Conservation (phyloP, 352 stramenopile species). For the Globisporangium carolinianum region DNA sequence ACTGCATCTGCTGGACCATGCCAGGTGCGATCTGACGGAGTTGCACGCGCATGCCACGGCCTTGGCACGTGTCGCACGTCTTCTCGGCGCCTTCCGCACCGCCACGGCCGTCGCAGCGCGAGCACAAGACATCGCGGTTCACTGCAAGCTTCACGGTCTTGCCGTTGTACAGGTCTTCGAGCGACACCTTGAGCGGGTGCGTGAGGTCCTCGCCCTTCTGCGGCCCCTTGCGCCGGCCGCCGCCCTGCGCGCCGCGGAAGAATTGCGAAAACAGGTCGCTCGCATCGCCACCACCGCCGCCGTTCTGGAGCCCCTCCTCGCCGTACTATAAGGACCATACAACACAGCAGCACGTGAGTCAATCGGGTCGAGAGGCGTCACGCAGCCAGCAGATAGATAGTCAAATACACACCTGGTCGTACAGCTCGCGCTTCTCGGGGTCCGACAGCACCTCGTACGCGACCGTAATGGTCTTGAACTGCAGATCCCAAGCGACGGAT, state of each 20-base stretch:
- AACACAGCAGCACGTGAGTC: conserved; percentile 15
- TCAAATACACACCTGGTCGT: conserved; percentile 56
- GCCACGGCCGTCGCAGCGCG: conserved; percentile 80
- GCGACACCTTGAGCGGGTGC: conserved; percentile 93
- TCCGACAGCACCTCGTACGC: conserved; percentile 97
- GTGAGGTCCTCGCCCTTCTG: conserved; percentile 95
- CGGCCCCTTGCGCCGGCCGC: conserved; percentile 68
- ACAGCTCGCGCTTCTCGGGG: conserved; percentile 82
- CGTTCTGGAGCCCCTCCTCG: conserved; percentile 95
- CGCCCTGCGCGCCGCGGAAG: conserved; percentile 84
- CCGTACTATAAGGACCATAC: conserved; percentile 89
- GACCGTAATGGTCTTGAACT: conserved; percentile 92
- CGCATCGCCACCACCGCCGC: conserved; percentile 54
- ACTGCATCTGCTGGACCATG: conserved; percentile 98
- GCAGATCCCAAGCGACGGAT: background rate
- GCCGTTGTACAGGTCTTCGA: conserved; percentile 99
- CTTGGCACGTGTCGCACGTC: conserved; percentile 92
- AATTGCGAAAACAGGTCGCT: conserved; percentile 97
- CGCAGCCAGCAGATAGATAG: background rate
- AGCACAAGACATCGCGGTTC: conserved; percentile 92
- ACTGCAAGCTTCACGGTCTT: conserved; percentile 98
- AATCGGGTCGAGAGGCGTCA: background rate
- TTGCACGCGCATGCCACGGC: conserved; percentile 93
- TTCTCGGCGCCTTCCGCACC: conserved; percentile 92
- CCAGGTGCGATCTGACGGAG: conserved; percentile 95